These are phyloP conservation scores for Raffaelea deltoideospora DNA, from an alignment of 2,329 filamentous ascomycete species.

Conservation along the genomic window DNA sequence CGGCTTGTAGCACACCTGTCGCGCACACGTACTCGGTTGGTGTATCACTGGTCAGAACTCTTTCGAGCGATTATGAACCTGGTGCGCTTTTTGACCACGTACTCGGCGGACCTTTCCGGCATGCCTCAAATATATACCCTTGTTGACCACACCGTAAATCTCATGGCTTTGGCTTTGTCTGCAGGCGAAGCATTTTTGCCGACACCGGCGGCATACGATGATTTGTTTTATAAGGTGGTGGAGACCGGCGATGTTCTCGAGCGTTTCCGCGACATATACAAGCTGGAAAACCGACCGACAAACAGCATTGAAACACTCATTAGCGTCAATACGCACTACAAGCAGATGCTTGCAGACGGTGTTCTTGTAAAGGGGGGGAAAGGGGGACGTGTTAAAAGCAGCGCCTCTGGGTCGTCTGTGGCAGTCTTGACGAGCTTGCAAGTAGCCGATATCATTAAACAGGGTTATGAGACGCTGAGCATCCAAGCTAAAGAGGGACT, in stretches of 20 bases:
- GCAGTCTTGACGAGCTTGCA: slow-evolving; percentile 68
- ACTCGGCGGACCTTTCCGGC: slow-evolving; percentile 57
- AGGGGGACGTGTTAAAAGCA: slow-evolving; percentile 14
- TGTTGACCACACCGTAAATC: slow-evolving; percentile 62
- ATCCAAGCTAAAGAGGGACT: slow-evolving; percentile 80
- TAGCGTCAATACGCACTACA: slow-evolving; percentile 73
- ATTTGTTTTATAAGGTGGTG: slow-evolving; percentile 96
- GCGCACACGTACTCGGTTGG: slow-evolving; percentile 62
- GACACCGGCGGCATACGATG: slow-evolving; percentile 76
- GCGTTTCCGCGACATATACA: slow-evolving; percentile 70
- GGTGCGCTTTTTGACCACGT: slow-evolving; percentile 79
- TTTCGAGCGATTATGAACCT: slow-evolving; percentile 82
- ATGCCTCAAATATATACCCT: slow-evolving; percentile 57
- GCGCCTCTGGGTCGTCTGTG: slow-evolving; percentile 28
- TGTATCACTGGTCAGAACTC: slow-evolving; percentile 90
- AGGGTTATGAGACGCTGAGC: slow-evolving; percentile 87
- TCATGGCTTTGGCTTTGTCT: slow-evolving; percentile 71
- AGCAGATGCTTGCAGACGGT: slow-evolving; percentile 53
- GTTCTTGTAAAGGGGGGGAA: slow-evolving; percentile 22
- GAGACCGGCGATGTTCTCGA: slow-evolving; percentile 72
- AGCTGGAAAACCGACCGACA: slow-evolving; percentile 37
- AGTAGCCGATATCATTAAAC: slow-evolving; percentile 83
- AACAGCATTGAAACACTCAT: slow-evolving; percentile 76
- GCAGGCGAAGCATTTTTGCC: slow-evolving; percentile 84
- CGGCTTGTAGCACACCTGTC: slow-evolving; percentile 75